These are phyloP conservation scores for Penicillium waksmanii DNA, from an alignment of 495 filamentous ascomycete species.

Conservation along the genomic window DNA sequence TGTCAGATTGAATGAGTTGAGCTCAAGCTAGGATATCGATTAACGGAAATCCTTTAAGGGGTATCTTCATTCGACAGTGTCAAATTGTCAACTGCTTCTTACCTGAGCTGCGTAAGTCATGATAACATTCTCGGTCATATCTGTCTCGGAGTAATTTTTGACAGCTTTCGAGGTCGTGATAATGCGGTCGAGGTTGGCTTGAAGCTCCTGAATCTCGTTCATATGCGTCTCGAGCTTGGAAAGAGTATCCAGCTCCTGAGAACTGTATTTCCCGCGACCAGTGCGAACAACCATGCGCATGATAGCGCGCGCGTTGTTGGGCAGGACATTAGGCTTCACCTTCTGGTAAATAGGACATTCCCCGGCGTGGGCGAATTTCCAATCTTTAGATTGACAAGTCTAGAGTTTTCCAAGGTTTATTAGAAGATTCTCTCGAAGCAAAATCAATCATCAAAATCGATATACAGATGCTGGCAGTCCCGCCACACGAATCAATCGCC, in stretches of 20 bases:
- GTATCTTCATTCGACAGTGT: too few species aligned
- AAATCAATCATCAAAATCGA: neutral
- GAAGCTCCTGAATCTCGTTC: constrained; percentile 41
- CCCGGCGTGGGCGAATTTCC: constrained; percentile 60
- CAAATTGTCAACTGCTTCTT: neutral
- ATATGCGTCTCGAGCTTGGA: constrained; percentile 52
- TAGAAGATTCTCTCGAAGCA: neutral
- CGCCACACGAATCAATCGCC: neutral
- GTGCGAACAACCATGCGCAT: constrained; percentile 55
- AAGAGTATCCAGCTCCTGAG: constrained; percentile 46
- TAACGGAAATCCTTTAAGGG: neutral
- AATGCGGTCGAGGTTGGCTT: constrained; percentile 51
- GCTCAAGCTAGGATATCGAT: constrained; percentile 27
- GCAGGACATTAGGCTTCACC: constrained; percentile 53
- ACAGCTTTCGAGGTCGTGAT: constrained; percentile 56
- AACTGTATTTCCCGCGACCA: constrained; percentile 34
- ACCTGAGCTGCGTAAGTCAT: constrained; percentile 49
- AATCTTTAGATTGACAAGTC: constrained; percentile 65
- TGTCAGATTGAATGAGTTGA: constrained; percentile 65
- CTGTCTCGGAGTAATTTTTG: constrained; percentile 52
- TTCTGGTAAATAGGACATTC: constrained; percentile 60
- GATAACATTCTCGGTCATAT: constrained; percentile 44
- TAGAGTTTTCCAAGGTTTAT: constrained; percentile 22
- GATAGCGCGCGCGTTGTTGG: constrained; percentile 59
- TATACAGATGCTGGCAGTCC: too few species aligned